Evolutionary conservation across 306 rosid genomes (phyloP).

Genomic region (Vicia villosa): DNA sequence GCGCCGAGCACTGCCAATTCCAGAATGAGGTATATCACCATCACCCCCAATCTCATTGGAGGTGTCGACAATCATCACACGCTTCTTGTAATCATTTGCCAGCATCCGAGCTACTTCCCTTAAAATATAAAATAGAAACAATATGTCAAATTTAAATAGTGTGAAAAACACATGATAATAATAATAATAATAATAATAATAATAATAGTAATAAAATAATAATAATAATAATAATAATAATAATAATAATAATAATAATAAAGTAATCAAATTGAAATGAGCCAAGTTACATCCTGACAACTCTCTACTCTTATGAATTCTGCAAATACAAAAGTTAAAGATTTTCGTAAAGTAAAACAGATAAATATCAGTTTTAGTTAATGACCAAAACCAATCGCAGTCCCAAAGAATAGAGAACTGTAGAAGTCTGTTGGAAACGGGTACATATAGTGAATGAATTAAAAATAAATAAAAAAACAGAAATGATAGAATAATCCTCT

Average conservation of each 20-base stretch:
- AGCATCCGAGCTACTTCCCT: conserved; percentile 95
- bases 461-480: too few relatives aligned
- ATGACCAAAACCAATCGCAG: conserved; percentile 8
- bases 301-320: not conserved
- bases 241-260: not conserved
- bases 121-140: conserved; percentile 34
- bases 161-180: not conserved
- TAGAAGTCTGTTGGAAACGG: not conserved
- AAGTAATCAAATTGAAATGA: conserved; percentile 15
- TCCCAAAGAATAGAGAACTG: conserved; percentile 1
- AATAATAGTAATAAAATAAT: not conserved
- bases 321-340: conserved; percentile 8
- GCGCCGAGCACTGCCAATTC: conserved; percentile 93
- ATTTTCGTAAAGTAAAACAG: not conserved
- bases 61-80: conserved; percentile 98
- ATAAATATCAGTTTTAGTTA: not conserved
- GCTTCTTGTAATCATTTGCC: conserved; percentile 88
- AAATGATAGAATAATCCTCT: too few relatives aligned
- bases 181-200: not conserved
- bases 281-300: not conserved
- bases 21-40: conserved; percentile 96
- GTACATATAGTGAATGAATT: too few relatives aligned
- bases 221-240: not conserved
- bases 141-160: conserved; percentile 15
- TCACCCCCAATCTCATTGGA: conserved; percentile 99